These are phyloP conservation scores for Babesia bigemina DNA, from an alignment of 169 alveolate genomes.

Conservation along the genomic window DNA sequence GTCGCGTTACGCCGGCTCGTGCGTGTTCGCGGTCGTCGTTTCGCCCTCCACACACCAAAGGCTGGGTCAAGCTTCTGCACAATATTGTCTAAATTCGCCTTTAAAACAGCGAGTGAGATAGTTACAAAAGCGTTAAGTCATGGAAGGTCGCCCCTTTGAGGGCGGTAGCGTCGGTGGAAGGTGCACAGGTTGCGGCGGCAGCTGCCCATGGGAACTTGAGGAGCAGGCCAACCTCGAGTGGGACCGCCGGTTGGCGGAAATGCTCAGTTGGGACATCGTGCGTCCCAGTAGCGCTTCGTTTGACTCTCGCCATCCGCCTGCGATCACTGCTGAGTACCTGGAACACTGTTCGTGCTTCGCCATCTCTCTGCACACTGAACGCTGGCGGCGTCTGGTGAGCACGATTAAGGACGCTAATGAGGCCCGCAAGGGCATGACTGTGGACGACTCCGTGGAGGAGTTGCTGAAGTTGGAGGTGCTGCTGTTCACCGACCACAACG, in stretches of 20 bases:
- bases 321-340: neutral
- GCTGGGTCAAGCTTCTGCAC: neutral
- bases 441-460: conserved; percentile 13
- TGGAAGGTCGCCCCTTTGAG: neutral
- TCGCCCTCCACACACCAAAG: neutral
- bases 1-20: neutral
- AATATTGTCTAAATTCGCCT: neutral
- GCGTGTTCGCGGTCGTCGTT: neutral
- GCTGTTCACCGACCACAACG: conserved; percentile 1
- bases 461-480: conserved; percentile 33
- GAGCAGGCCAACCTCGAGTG: conserved; percentile 8
- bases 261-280: neutral
- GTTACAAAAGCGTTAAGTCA: neutral
- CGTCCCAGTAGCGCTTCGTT: neutral
- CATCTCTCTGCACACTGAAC: neutral
- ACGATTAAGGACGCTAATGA: neutral
- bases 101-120: neutral
- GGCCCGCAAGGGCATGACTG: neutral
- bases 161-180: neutral
- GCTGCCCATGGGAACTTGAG: conserved; percentile 21
- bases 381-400: conserved; percentile 25
- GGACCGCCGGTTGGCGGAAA: conserved; percentile 6
- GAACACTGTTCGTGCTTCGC: neutral
- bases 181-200: neutral
- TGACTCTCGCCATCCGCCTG: conserved; percentile 3